Evolutionary conservation across 257 asterid genomes (phyloP), one percentile per base, ranked within the genome.

Genomic region (Prunella vulgaris): DNA sequence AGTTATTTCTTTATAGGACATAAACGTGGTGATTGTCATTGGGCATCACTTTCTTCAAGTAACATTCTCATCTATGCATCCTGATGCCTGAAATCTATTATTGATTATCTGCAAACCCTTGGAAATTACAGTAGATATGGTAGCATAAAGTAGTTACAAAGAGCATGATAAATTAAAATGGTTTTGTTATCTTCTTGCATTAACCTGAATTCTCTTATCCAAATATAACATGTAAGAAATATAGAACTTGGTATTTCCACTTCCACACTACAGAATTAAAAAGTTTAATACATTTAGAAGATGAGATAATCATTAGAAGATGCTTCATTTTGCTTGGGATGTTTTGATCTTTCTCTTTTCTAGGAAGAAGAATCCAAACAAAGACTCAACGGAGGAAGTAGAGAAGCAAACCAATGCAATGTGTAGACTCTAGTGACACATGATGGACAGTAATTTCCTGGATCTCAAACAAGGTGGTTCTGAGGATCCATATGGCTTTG

Each of bases 381-480:
- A 52, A 10, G 95, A 88, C 20, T 83, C 17, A 0, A 85, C 14
- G 1, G 97, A 82, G 84, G 90, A 90, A 27, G 73, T 75, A 5
- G 97, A 88, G 86, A 93, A 93, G 67, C 90, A 85, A 69, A 58
- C 66, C 0, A 92, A 64, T 0, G 89, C 86, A 10, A 87, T 76
- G 61, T 88, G 4, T n/a, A 14, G 4, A 13, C 42, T 0, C 96
- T 2, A 88, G 70, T 0, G 87, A 76, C 4, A 60, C 54, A 12
- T 83, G 95, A 20, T 90, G 86, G 5, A 96, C 95, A 0, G 88
- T 42, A 74, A 87, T 78, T 0, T 80, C 86, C 56, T 76, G 17
- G n/a, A 88, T 21, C 0, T 56, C 28, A 32, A 90, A 85, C 81
- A 92, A 66, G 71, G 79, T 70, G 1, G 62, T 83, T 86, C 5